Evolutionary conservation across 2,329 filamentous ascomycete genomes (phyloP).

Genomic region (Tolypocladium endophyticum): DNA sequence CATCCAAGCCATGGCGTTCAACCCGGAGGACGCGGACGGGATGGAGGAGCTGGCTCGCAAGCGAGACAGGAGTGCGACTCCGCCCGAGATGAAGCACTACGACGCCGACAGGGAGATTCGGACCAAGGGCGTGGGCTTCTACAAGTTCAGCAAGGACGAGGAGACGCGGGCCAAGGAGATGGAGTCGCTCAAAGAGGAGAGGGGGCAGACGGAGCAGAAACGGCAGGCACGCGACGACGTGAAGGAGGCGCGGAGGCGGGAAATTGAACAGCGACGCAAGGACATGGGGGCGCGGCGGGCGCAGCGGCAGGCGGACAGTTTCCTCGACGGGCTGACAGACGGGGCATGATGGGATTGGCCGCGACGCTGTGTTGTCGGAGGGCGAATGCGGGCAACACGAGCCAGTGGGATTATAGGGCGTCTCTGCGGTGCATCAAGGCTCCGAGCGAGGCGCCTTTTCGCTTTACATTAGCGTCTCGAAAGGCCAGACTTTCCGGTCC

Average conservation of each 20-base stretch:
- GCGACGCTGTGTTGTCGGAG: background rate
- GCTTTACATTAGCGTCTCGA: background rate
- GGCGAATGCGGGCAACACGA: background rate
- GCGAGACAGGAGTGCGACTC: conserved; percentile 69
- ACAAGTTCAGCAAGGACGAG: conserved; percentile 73
- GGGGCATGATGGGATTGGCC: background rate
- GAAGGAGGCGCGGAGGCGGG: conserved; percentile 45
- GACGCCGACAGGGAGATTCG: conserved; percentile 75
- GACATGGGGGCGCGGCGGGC: conserved; percentile 51
- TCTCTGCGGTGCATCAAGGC: background rate
- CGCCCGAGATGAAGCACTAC: conserved; percentile 74
- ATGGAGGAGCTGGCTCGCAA: conserved; percentile 74
- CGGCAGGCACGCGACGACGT: conserved; percentile 44
- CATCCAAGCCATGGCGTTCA: conserved; percentile 76
- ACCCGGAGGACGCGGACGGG: conserved; percentile 56
- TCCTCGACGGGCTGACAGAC: conserved; percentile 48
- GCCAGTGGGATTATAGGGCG: background rate
- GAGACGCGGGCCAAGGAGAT: conserved; percentile 60
- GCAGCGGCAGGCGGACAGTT: conserved; percentile 61
- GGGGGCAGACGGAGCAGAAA: conserved; percentile 56
- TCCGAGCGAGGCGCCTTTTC: conserved; percentile 1
- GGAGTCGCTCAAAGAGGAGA: conserved; percentile 56
- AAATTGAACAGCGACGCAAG: conserved; percentile 53
- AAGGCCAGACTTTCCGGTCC: background rate
- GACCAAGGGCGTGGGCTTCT: conserved; percentile 84